Evolutionary conservation across 352 stramenopile genomes (phyloP).

Genomic region (Saprolegnia parasitica): DNA sequence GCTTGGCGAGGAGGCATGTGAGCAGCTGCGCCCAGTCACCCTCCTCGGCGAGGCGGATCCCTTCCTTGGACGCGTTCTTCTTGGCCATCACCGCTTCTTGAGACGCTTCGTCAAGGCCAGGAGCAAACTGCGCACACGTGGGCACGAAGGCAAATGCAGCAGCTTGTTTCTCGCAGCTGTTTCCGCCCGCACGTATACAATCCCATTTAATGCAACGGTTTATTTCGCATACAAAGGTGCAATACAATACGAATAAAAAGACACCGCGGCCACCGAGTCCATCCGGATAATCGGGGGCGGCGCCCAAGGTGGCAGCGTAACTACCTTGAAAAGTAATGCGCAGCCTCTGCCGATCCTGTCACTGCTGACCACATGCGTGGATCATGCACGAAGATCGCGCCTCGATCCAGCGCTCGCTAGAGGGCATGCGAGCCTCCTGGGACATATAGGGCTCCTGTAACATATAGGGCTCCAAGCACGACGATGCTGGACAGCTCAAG

Average conservation of each 20-base stretch:
- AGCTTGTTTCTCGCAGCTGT: not conserved
- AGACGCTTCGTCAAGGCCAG: not conserved
- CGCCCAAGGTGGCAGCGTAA: not conserved
- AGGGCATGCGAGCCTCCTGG: too few relatives aligned
- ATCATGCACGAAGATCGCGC: not conserved
- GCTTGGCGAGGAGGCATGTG: constrained; percentile 47
- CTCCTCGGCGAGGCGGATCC: constrained; percentile 75
- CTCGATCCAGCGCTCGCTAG: too few relatives aligned
- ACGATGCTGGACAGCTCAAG: too few relatives aligned
- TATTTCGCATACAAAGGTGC: too few relatives aligned
- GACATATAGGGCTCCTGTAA: too few relatives aligned
- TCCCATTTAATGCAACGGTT: not conserved
- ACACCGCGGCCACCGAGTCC: too few relatives aligned
- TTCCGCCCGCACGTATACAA: not conserved
- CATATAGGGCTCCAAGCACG: too few relatives aligned
- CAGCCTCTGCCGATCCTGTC: not conserved
- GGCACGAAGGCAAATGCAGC: not conserved
- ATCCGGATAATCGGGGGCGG: not conserved
- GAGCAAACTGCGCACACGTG: not conserved
- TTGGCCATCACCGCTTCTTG: not conserved
- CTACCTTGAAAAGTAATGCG: not conserved
- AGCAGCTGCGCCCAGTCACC: constrained; percentile 69
- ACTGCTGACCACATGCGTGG: not conserved
- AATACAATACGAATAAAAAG: too few relatives aligned
- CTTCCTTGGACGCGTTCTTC: constrained; percentile 43